Percentiles rank a stretch among this genome's conserved stretches.
These are phyloP conservation scores for Psilocybe subaeruginosa DNA, from an alignment of 768 basidiomycete species.

Conservation along the genomic window DNA sequence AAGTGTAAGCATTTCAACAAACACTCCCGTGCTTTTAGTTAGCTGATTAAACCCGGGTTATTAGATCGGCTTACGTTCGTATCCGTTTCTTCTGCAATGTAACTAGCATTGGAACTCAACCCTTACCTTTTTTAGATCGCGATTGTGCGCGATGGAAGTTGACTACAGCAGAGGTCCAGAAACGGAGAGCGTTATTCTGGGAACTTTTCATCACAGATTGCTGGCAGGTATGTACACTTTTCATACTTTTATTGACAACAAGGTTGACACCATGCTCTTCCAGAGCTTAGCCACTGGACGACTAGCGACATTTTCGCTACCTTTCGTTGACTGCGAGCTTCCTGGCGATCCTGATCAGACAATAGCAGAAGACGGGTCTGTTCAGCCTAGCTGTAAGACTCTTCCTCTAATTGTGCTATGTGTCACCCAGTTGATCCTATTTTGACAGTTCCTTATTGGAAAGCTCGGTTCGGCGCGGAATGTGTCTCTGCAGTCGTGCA, in stretches of 20 bases:
- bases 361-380: constrained; percentile 58
- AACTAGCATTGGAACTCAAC: not conserved
- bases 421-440: not conserved
- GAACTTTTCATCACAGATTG: constrained; percentile 75
- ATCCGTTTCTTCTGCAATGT: not conserved
- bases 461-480: constrained; percentile 67
- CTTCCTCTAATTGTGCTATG: not conserved
- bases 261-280: not conserved
- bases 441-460: constrained; percentile 64
- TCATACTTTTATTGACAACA: not conserved
- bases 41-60: constrained; percentile 8
- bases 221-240: constrained; percentile 57
- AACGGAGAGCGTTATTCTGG: constrained; percentile 73
- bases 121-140: constrained; percentile 47
- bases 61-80: constrained; percentile 72
- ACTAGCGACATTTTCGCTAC: constrained; percentile 67
- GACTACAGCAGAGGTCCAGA: constrained; percentile 64
- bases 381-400: constrained; percentile 61
- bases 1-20: constrained; percentile 49
- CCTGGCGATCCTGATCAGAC: constrained; percentile 63
- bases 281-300: constrained; percentile 75
- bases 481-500: constrained; percentile 72
- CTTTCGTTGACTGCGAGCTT: constrained; percentile 74
- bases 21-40: constrained; percentile 8
- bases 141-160: constrained; percentile 75